A percentile compares a stretch with the other conserved stretches of the same genome.
Evolutionary conservation across 768 basidiomycete species (phyloP).

Genomic region (Leccinum subtestaceum): DNA sequence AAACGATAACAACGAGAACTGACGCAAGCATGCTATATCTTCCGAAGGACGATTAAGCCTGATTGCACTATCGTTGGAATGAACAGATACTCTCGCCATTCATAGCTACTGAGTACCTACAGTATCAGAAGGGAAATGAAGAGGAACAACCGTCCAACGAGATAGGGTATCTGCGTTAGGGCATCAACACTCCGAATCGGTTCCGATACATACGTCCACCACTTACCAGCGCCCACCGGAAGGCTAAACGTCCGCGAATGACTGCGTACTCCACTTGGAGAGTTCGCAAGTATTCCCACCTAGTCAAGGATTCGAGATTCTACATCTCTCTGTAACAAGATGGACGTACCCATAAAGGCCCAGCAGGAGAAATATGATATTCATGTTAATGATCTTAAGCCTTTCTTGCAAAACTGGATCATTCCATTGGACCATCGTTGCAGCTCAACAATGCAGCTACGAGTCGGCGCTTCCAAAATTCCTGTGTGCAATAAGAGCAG

Average conservation of each 20-base stretch:
- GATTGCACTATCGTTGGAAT: conserved; percentile 8
- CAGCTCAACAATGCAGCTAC: too few species aligned
- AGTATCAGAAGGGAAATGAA: conserved; percentile 15
- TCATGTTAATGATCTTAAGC: neutral
- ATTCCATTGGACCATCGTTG: conserved; percentile 25
- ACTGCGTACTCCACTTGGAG: conserved; percentile 24
- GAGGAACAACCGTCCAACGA: conserved; percentile 18
- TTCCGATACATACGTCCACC: neutral
- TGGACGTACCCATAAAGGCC: conserved; percentile 27
- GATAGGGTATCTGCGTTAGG: conserved; percentile 21
- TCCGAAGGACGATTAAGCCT: neutral
- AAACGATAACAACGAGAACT: conserved; percentile 1
- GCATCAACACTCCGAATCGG: neutral
- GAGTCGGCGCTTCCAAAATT: neutral
- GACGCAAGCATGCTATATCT: conserved; percentile 15
- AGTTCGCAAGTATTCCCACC: conserved; percentile 28
- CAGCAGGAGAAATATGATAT: conserved; percentile 18
- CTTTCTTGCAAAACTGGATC: conserved; percentile 2
- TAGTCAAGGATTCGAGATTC: neutral
- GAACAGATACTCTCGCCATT: neutral
- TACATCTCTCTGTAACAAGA: neutral
- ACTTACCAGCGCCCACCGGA: conserved; percentile 30
- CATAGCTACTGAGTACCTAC: conserved; percentile 7
- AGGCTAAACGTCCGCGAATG: conserved; percentile 21
- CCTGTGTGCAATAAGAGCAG: neutral